Percentiles rank a stretch among this genome's conserved stretches.
These are phyloP conservation scores for Fusarium brevicatenulatum DNA, from an alignment of 2,329 filamentous ascomycete genomes.

Conservation along the genomic window DNA sequence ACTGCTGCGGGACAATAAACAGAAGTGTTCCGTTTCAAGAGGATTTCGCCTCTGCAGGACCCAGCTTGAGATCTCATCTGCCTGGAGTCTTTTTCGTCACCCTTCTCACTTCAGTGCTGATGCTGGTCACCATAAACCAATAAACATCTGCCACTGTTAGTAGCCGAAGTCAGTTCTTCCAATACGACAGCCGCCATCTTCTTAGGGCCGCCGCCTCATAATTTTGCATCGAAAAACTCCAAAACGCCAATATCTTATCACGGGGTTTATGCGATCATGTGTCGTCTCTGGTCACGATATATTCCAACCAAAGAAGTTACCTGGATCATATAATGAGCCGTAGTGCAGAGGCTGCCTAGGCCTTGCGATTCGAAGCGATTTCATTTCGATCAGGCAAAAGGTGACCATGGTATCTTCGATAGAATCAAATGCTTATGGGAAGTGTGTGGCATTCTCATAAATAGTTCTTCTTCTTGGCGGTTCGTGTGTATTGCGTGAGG, in stretches of 20 bases:
- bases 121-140: conserved; percentile 32
- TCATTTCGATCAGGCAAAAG: neutral
- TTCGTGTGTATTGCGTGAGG: conserved; percentile 93
- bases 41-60: neutral
- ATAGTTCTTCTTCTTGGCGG: conserved; percentile 94
- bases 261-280: conserved; percentile 1
- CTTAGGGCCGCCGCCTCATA: conserved; percentile 5
- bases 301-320: neutral
- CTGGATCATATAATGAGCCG: neutral
- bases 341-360: neutral
- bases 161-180: conserved; percentile 4
- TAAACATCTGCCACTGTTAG: conserved; percentile 8
- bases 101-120: conserved; percentile 12
- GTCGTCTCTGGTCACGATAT: neutral
- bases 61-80: neutral
- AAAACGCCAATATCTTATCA: conserved; percentile 34
- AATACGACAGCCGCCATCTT: conserved; percentile 14
- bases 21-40: neutral
- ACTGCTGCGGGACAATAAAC: neutral
- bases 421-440: neutral
- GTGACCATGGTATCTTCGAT: neutral
- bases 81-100: neutral
- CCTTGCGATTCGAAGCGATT: neutral
- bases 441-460: conserved; percentile 62
- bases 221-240: conserved; percentile 36